These are phyloP conservation scores for Eucalyptus melliodora DNA, from an alignment of 345 rosid species.

Conservation along the genomic window DNA sequence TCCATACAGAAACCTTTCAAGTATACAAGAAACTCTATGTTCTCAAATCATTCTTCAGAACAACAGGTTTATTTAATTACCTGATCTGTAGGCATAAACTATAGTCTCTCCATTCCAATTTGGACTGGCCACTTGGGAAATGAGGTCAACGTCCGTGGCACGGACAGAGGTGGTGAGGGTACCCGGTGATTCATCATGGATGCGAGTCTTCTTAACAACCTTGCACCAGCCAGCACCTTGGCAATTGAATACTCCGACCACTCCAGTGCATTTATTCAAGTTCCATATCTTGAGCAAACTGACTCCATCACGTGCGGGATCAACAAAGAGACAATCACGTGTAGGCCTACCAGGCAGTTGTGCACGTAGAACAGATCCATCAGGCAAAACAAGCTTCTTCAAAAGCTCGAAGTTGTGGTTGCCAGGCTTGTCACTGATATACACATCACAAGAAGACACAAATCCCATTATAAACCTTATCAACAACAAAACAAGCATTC, in stretches of 20 bases:
- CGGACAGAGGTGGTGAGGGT: slow-evolving; percentile 58
- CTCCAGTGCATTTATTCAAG: slow-evolving; percentile 68
- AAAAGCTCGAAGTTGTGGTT: slow-evolving; percentile 79
- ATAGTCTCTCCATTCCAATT: slow-evolving; percentile 75
- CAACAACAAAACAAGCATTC: neutral
- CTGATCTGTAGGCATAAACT: slow-evolving; percentile 65
- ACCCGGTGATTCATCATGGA: slow-evolving; percentile 82
- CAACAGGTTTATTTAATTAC: slow-evolving; percentile 11
- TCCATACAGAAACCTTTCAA: neutral
- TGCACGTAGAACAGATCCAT: slow-evolving; percentile 86
- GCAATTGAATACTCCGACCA: slow-evolving; percentile 92
- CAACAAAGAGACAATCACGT: slow-evolving; percentile 71
- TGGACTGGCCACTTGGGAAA: slow-evolving; percentile 57
- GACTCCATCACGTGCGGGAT: slow-evolving; percentile 86
- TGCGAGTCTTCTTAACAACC: slow-evolving; percentile 58
- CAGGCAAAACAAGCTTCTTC: slow-evolving; percentile 86
- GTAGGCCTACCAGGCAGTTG: slow-evolving; percentile 92
- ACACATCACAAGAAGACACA: neutral
- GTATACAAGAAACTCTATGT: neutral
- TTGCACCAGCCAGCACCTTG: slow-evolving; percentile 99
- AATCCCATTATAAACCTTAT: neutral
- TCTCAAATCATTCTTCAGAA: neutral
- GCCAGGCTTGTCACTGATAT: slow-evolving; percentile 85
- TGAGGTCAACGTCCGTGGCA: slow-evolving; percentile 61
- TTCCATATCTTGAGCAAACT: slow-evolving; percentile 96